Base-by-base conservation (phyloP, 2,329 filamentous ascomycete genomes). In the Ophiostoma piceae region DNA sequence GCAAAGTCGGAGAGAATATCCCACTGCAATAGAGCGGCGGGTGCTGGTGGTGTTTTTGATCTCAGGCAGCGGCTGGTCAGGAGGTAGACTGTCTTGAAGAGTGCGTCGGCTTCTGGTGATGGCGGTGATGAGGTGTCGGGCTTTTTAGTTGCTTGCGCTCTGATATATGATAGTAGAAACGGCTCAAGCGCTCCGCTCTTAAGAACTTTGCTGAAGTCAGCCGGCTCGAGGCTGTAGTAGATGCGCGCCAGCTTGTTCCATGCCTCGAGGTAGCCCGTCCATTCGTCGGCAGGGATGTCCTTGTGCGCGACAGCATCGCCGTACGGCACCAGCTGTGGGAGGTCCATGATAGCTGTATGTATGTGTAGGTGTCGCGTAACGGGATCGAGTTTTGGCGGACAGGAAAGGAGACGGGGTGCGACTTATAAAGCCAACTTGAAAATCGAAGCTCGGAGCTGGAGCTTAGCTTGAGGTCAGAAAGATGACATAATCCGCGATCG, bases 311-410 rank as follows among this genome's bases (percentile, higher is more conserved):
- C 81, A 72, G 89, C 85, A 12, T 51, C 64, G 22, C 94, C 94
- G 75, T 95, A 93, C 26, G 90, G 86, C 70, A 90, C 92, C 79
- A 97, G 84, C 43, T 88, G 84, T 60, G 92, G 92, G 67, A 94
- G 80, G 16, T 66, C 22, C 65, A 66, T 66, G 1, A 8, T 12
- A 19, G 8, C 2, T 22, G 22, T 66, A 2, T 37, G 35, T 41
- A 12, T 43, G 64, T 19, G 62, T 26, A 26, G 37, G 32, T 65
- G 22, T 39, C 32, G 2, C n/a, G 4, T 57, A 9, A 9, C 16
- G 22, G 22, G n/a, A 11, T 57, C 2, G 8, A 57, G 51, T 29
- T 26, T 2, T 26, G n/a, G 1, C 29, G 5, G n/a, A 64, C 6
- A 6, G 9, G 37, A 66, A 22, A 2, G 16, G 16, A 8, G 57